These are phyloP conservation scores for Colletotrichum lentis DNA, from an alignment of 2,329 filamentous ascomycete species.

Conservation along the genomic window DNA sequence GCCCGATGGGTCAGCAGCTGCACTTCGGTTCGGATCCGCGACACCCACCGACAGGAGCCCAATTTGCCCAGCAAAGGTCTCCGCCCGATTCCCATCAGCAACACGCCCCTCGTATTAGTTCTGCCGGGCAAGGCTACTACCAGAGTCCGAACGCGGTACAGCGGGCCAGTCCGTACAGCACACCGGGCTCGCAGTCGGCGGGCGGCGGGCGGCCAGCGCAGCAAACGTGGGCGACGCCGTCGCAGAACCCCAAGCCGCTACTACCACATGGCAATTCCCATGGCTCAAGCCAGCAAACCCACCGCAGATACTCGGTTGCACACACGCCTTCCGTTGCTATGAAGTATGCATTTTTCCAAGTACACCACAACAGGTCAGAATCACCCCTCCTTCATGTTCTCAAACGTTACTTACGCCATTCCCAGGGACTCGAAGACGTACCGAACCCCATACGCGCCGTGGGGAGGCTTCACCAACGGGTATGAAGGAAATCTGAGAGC, in stretches of 20 bases:
- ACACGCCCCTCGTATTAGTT: background rate
- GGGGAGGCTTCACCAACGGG: slow-evolving; percentile 68
- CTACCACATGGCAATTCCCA: slow-evolving; percentile 6
- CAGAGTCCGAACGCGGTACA: slow-evolving; percentile 7
- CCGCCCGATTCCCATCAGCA: slow-evolving; percentile 34
- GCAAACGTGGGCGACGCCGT: slow-evolving; percentile 24
- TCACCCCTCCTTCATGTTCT: background rate
- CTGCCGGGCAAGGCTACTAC: slow-evolving; percentile 10
- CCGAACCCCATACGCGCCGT: slow-evolving; percentile 65
- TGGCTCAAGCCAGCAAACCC: slow-evolving; percentile 32
- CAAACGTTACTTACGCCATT: slow-evolving; percentile 36
- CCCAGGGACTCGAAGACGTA: slow-evolving; percentile 64
- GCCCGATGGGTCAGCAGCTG: slow-evolving; percentile 43
- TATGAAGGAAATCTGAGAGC: slow-evolving; percentile 63
- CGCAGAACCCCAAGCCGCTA: slow-evolving; percentile 15
- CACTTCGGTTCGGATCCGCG: slow-evolving; percentile 45
- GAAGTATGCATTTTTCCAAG: slow-evolving; percentile 67
- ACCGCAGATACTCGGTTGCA: slow-evolving; percentile 36
- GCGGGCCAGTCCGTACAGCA: slow-evolving; percentile 20
- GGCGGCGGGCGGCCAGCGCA: slow-evolving; percentile 10
- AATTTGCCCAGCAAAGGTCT: slow-evolving; percentile 43
- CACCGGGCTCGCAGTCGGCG: slow-evolving; percentile 24
- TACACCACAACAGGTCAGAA: slow-evolving; percentile 65
- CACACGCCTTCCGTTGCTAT: slow-evolving; percentile 52
- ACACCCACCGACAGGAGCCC: slow-evolving; percentile 38